Conservation (phyloP, 495 filamentous ascomycete genomes). For the Cairneyella variabilis region DNA sequence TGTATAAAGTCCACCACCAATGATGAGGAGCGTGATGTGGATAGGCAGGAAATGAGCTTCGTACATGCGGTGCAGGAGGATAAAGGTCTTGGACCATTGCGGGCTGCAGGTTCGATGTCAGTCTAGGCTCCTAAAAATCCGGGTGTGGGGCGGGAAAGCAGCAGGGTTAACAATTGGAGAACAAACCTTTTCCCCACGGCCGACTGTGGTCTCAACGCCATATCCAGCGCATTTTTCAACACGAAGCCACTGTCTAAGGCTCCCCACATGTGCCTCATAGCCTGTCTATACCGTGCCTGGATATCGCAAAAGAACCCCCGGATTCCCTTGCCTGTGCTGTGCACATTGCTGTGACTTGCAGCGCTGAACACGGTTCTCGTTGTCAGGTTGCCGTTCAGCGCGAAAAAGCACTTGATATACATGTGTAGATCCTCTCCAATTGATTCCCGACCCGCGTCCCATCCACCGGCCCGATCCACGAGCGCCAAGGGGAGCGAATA, state of each 20-base stretch:
- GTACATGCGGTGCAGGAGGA: conserved; percentile 57
- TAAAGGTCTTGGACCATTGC: conserved; percentile 40
- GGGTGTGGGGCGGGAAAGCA: conserved; percentile 34
- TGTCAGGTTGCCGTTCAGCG: conserved; percentile 58
- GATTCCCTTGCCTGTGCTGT: conserved; percentile 46
- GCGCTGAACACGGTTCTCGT: conserved; percentile 50
- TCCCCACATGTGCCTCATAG: conserved; percentile 69
- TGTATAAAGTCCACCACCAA: conserved; percentile 51
- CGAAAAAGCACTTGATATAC: conserved; percentile 73
- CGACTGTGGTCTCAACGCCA: conserved; percentile 48
- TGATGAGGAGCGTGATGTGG: conserved; percentile 56
- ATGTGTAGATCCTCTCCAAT: conserved; percentile 74
- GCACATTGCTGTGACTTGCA: conserved; percentile 66
- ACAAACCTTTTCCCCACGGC: conserved; percentile 35
- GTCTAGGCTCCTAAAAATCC: conserved; percentile 41
- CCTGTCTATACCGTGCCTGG: conserved; percentile 60
- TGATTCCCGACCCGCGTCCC: conserved; percentile 31
- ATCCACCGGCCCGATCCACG: conserved; percentile 53
- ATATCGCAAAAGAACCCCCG: conserved; percentile 47
- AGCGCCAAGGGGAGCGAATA: conserved; percentile 62
- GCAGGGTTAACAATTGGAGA: too few species aligned
- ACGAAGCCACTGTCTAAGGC: conserved; percentile 63
- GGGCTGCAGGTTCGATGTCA: conserved; percentile 42
- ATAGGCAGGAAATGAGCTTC: conserved; percentile 67
- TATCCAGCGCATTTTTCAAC: conserved; percentile 40